A percentile compares a stretch with the other conserved stretches of the same genome.
Evolutionary conservation across 192 early-diverging fungal genomes (phyloP).

Genomic region (Podila epigama): DNA sequence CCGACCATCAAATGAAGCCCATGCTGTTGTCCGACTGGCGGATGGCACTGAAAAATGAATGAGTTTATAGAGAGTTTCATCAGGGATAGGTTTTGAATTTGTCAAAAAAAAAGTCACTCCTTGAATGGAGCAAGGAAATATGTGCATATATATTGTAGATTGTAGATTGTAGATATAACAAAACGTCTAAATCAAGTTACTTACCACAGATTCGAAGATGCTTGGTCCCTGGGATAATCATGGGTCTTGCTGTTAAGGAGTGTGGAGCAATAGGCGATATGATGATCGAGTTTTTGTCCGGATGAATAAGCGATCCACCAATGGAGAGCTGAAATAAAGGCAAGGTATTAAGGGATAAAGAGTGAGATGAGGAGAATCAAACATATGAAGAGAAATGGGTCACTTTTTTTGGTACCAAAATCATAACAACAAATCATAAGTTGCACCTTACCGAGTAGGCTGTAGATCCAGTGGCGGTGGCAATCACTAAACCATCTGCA

Average conservation of each 20-base stretch:
- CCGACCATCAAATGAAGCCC: slow-evolving; percentile 93
- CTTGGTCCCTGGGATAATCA: slow-evolving; percentile 90
- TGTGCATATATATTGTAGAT: background rate
- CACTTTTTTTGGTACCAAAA: background rate
- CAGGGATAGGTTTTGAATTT: too few relatives aligned
- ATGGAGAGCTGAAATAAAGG: slow-evolving; percentile 66
- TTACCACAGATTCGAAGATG: slow-evolving; percentile 74
- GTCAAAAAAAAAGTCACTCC: background rate
- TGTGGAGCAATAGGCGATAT: slow-evolving; percentile 93
- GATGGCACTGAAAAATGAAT: slow-evolving; percentile 16
- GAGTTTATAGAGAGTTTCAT: background rate
- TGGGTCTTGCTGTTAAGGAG: slow-evolving; percentile 91
- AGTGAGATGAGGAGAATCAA: too few relatives aligned
- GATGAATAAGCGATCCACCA: slow-evolving; percentile 93
- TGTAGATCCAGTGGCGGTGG: slow-evolving; percentile 93
- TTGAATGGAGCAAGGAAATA: slow-evolving; percentile 21
- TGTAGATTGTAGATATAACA: background rate
- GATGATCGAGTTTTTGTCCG: slow-evolving; percentile 86
- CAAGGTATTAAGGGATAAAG: background rate
- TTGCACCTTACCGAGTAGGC: slow-evolving; percentile 76
- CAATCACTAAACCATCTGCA: slow-evolving; percentile 93
- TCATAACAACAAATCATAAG: too few relatives aligned
- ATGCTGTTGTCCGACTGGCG: slow-evolving; percentile 74
- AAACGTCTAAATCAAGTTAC: background rate
- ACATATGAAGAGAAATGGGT: background rate